These are phyloP conservation scores for Xerocomus brunneocitrinus DNA, from an alignment of 768 basidiomycete genomes.

Conservation along the genomic window DNA sequence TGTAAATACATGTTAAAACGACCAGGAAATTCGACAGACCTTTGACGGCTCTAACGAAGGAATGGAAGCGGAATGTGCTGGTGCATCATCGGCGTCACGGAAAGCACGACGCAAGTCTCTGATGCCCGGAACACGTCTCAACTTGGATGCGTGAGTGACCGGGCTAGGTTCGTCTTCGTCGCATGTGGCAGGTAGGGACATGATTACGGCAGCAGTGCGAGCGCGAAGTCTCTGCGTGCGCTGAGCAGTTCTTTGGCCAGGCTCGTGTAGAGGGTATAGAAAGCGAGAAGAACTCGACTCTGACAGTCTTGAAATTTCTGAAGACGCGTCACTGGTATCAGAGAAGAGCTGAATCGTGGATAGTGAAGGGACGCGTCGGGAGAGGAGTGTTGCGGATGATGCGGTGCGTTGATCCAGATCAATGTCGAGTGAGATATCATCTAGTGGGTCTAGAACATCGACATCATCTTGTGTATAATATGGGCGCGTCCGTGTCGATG, in stretches of 20 bases:
- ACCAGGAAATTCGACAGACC: constrained; percentile 9
- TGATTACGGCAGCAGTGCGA: constrained; percentile 25
- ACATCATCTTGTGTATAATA: not conserved
- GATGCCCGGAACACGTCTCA: constrained; percentile 23
- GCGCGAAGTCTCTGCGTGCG: constrained; percentile 24
- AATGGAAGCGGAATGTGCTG: constrained; percentile 5
- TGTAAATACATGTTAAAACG: not conserved
- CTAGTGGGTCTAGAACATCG: constrained; percentile 7
- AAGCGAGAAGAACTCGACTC: constrained; percentile 10
- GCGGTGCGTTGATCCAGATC: constrained; percentile 15
- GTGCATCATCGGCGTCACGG: constrained; percentile 8
- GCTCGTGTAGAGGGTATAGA: constrained; percentile 15
- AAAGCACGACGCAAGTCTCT: constrained; percentile 25
- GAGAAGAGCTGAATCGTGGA: not conserved
- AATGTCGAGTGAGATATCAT: constrained; percentile 11
- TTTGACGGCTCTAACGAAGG: constrained; percentile 10
- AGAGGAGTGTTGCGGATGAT: constrained; percentile 23
- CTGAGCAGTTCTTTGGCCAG: constrained; percentile 24
- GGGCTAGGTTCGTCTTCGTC: constrained; percentile 9
- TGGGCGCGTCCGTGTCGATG: constrained; percentile 5
- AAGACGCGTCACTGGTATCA: constrained; percentile 8
- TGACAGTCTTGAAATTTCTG: constrained; percentile 2
- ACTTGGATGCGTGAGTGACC: constrained; percentile 5
- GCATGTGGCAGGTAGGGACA: constrained; percentile 26
- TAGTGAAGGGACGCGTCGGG: constrained; percentile 8